Base-by-base conservation (phyloP, 345 rosid species). In the Citrus inodora region DNA sequence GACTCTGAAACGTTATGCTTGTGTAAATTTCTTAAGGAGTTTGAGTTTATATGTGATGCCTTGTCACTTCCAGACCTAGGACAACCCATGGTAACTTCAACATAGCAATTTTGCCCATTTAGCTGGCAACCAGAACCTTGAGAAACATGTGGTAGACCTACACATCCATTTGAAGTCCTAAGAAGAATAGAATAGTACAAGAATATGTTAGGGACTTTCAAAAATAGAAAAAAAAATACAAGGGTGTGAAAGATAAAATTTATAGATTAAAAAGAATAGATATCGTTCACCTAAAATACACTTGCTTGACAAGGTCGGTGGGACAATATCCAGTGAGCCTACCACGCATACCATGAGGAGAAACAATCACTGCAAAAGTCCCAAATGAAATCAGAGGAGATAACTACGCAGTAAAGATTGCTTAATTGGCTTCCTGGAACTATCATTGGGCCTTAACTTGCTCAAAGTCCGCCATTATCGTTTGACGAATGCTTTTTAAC, bases 341-440 rank as follows among this genome's bases (percentile, higher is more conserved):
- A 48, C 99, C 99, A 46, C 94, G 88, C 92, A 92, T 92, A 65
- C 99, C 99, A 89, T 96, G 94, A 76, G 99, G 99, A 84, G 98
- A 92, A 83, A 91, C 94, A 83, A 96, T 90, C 80, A 92, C 98
- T 96, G 91, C 80, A 79, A 71, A 78, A 32, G 79, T 74, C 59
- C 53, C 74, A 71, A 79, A 80, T 66, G 81, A 24, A 78, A 76
- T 88, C 60, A 83, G 63, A 77, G 60, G 70, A 48, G 30, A 40
- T 71, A 38, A 73, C 60, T 74, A 72, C 46, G 81, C 51, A 82
- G 42, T 64, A 65, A 79, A 78, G 56, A 74, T 61, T 66, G 68
- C 62, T 66, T 27, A 61, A 64, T 19, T 56, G 17, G 17, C 51
- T 46, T 46, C 51, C 17, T 46, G 5, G 51, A 46, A 13, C 51